These are phyloP conservation scores for Botrytis galanthina DNA, from an alignment of 2,329 filamentous ascomycete species.

Conservation along the genomic window DNA sequence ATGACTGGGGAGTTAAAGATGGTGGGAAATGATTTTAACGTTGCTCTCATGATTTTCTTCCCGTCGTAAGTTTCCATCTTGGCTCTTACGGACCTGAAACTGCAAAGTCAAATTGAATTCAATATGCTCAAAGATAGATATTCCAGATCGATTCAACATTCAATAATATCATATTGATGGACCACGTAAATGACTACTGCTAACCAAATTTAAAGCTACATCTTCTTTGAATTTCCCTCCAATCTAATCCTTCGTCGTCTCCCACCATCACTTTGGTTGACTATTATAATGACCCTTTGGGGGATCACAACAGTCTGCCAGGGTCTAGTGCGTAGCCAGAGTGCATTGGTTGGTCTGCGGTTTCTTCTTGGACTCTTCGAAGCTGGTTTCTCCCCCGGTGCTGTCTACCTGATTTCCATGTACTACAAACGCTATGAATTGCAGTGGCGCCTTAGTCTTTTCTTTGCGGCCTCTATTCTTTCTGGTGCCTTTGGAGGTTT, in stretches of 20 bases:
- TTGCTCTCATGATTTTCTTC: slow-evolving; percentile 46
- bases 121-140: not conserved
- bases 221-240: slow-evolving; percentile 42
- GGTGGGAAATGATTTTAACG: slow-evolving; percentile 47
- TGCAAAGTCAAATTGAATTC: not conserved
- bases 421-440: slow-evolving; percentile 52
- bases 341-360: slow-evolving; percentile 62
- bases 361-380: slow-evolving; percentile 58
- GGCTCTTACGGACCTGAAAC: not conserved
- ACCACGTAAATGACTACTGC: not conserved
- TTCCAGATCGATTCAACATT: not conserved
- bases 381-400: slow-evolving; percentile 62
- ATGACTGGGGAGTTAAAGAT: slow-evolving; percentile 62
- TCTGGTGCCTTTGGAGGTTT: slow-evolving; percentile 56
- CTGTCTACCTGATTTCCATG: slow-evolving; percentile 47
- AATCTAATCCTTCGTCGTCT: slow-evolving; percentile 38
- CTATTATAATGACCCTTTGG: slow-evolving; percentile 46
- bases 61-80: slow-evolving; percentile 22
- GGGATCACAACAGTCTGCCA: slow-evolving; percentile 37
- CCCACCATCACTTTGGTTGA: slow-evolving; percentile 42
- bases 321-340: slow-evolving; percentile 49
- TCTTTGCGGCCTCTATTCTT: slow-evolving; percentile 52
- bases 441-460: slow-evolving; percentile 51
- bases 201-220: slow-evolving; percentile 25
- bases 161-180: not conserved